Evolutionary conservation across 768 basidiomycete genomes (phyloP), one percentile per base, ranked within the genome.

Genomic region (Pleurotus djamor): DNA sequence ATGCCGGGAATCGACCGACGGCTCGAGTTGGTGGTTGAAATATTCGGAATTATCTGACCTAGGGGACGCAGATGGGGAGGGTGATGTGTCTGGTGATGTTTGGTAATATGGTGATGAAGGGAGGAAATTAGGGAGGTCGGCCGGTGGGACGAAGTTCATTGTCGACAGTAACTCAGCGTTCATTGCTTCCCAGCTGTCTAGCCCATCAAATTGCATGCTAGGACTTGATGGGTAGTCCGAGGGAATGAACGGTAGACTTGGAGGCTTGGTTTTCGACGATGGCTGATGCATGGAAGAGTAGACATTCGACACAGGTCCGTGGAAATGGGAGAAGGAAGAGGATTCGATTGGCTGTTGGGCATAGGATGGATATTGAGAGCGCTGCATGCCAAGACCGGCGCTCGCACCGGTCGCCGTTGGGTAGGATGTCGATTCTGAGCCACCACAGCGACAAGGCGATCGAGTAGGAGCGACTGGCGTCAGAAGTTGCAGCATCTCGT

Each of bases 401-500:
- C 49, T 35, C 49, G 34, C 34, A 12, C 49, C 16, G 16, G 16
- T 7, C 34, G 21, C 49, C 5, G 13, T 33, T 33, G 7, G 49
- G 28, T 33, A 50, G 8, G 8, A 13, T 12, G 34, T 7, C 32
- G 49, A 12, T 16, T 33, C 34, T 8, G 54, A 16, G 14, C 54
- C 54, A 16, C 54, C 54, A n/a, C 54, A 56, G 9, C 54, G 54
- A 8, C 54, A 56, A 13, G 54, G 33, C n/a, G 54, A 32, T 28
- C 54, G 12, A 17, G 17, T 9, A 10, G 38, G 33, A 14, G 54
- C 21, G 32, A 33, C 54, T 32, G 41, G 37, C 12, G 37, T 13
- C n/a, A 56, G 41, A 16, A 56, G 54, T 17, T 56, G 54, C 54
- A 56, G 41, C 54, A 56, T 56, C 8, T 56, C 54, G n/a, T 56